Evolutionary conservation across 2,329 filamentous ascomycete species (phyloP).

Genomic region (Bipolaris sorokiniana): DNA sequence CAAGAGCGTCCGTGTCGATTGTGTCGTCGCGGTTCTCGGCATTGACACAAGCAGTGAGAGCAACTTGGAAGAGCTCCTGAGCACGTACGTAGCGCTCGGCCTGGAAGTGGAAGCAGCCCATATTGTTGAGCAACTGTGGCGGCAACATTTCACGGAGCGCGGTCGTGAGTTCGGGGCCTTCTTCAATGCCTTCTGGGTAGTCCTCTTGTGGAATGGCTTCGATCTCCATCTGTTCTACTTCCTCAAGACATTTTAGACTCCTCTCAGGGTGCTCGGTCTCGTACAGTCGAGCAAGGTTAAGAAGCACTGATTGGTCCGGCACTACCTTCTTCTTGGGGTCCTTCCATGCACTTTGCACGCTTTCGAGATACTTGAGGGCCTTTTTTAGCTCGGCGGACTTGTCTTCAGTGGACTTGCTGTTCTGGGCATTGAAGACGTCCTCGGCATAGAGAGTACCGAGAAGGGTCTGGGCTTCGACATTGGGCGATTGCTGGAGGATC

Average conservation of each 20-base stretch:
- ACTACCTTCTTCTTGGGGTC: constrained; percentile 83
- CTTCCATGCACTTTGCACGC: constrained; percentile 87
- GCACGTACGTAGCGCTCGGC: constrained; percentile 80
- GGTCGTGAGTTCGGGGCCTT: constrained; percentile 58
- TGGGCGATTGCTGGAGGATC: constrained; percentile 84
- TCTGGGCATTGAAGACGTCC: constrained; percentile 83
- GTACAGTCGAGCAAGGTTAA: constrained; percentile 91
- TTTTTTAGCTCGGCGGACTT: constrained; percentile 85
- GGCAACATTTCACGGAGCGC: constrained; percentile 78
- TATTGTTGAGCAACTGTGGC: constrained; percentile 94
- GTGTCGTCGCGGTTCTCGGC: constrained; percentile 76
- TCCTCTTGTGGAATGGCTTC: constrained; percentile 77
- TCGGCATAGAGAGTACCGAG: constrained; percentile 92
- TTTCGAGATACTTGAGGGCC: constrained; percentile 82
- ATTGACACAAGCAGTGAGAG: constrained; percentile 83
- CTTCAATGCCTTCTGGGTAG: constrained; percentile 61
- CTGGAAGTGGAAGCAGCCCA: constrained; percentile 94
- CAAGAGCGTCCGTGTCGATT: constrained; percentile 85
- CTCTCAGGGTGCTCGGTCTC: constrained; percentile 86
- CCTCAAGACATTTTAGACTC: constrained; percentile 86
- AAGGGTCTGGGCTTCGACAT: constrained; percentile 87
- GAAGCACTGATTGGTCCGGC: constrained; percentile 83
- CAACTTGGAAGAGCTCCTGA: constrained; percentile 89
- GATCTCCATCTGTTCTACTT: constrained; percentile 89
- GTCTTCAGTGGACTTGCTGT: constrained; percentile 77